Base-by-base conservation (phyloP, 1,284 basidiomycete species). In the Pseudozyma hubeiensis region DNA sequence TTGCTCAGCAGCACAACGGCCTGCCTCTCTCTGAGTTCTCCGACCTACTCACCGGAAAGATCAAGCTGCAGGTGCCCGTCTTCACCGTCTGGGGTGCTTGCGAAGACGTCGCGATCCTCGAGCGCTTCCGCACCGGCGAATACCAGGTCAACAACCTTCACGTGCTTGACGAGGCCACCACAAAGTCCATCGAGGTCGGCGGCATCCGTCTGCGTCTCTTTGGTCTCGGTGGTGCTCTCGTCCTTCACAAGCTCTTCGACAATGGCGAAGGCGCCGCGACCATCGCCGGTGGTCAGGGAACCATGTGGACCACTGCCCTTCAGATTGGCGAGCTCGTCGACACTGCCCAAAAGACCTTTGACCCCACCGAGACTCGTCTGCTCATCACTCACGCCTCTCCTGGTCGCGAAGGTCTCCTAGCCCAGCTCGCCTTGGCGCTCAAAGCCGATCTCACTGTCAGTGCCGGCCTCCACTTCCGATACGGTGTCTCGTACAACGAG, bases 271-370 rank as follows among this genome's bases (percentile, higher is more conserved):
- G 95, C 1, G 90, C 88, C 50, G 95, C 93, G 3, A 97, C 96
- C 11, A 97, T 99, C 73, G 96, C 97, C 0, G 97, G 97, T 46
- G 96, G 93, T 1, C 92, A 94, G 82, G 97, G 97, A 31, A 98
- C 95, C 24, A 97, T 98, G 91, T 99, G 97, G 97, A 93, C 94
- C 0, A 99, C 96, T 0, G 92, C 94, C 6, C 88, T 99, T 30
- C 97, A 99, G 85, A 92, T 99, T 45, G 97, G 97, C 69, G 96
- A 99, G 85, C 90, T 99, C 45, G 91, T 99, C 59, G 97, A 99
- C 85, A 98, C 94, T 1, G 94, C 96, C 3, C 93, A 97, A 84
- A 90, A 94, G 86, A 85, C 86, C 0, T 95, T 90, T 83, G 96
- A 99, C 84, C 90, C 90, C 11, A 89, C 92, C 31, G 97, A 99